phyloP scores from a whole-genome alignment of 768 basidiomycete genomes.

The Agaricus bisporus region DNA sequence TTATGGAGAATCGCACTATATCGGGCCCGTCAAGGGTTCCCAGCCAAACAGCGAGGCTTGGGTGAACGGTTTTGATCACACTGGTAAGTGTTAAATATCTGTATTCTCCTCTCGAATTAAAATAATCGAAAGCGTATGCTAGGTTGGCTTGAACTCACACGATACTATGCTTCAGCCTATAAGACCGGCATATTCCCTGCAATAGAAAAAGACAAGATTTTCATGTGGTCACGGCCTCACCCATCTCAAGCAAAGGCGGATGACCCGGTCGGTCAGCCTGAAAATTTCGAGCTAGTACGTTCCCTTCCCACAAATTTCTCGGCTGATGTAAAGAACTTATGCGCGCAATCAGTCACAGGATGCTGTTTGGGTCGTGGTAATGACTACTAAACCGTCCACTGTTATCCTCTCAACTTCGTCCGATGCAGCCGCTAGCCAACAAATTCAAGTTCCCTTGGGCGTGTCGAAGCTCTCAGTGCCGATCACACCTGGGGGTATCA shows the following conservation, averaged over 20 bases:
- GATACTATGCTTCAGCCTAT: slow-evolving; percentile 64
- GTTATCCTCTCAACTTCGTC: slow-evolving; percentile 50
- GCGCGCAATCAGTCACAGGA: slow-evolving; percentile 43
- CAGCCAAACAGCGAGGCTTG: slow-evolving; percentile 70
- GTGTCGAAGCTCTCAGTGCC: slow-evolving; percentile 56
- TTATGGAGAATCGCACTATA: slow-evolving; percentile 73
- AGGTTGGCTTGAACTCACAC: slow-evolving; percentile 63
- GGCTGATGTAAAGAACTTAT: not conserved
- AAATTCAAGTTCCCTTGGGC: slow-evolving; percentile 49
- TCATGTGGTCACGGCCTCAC: slow-evolving; percentile 70
- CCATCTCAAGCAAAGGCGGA: slow-evolving; percentile 45
- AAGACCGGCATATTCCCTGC: slow-evolving; percentile 61
- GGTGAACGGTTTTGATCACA: slow-evolving; percentile 62
- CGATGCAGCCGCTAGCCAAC: slow-evolving; percentile 26
- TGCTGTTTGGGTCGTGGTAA: slow-evolving; percentile 62
- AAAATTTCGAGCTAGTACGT: slow-evolving; percentile 52
- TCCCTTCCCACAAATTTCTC: slow-evolving; percentile 14
- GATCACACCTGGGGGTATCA: slow-evolving; percentile 43
- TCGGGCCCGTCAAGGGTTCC: slow-evolving; percentile 69
- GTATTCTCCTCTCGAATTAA: not conserved
- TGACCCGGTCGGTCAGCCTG: slow-evolving; percentile 50
- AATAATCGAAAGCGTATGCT: not conserved
- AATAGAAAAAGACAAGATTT: slow-evolving; percentile 53
- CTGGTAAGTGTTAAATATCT: slow-evolving; percentile 23
- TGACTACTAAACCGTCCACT: slow-evolving; percentile 48